Evolutionary conservation across 805 yeast genomes (phyloP), one percentile per base, ranked within the genome.

Genomic region (Cyberlindnera subsufficiens): DNA sequence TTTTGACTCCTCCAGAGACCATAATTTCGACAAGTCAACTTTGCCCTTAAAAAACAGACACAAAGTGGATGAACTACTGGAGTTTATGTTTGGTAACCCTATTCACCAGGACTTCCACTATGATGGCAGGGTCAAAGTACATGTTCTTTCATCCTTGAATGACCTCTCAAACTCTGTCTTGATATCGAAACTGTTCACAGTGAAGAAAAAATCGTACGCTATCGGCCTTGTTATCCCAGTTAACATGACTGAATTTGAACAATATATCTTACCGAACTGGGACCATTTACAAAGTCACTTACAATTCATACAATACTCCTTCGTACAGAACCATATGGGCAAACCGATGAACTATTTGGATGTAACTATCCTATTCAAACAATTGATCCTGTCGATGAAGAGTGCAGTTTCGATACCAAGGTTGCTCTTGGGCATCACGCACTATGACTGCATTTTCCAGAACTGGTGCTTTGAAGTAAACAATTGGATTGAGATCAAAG

Each of bases 401-500:
- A 61, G 63, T 20, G 42, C 59, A 9, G 50, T 58, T 6, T 61
- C 58, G 11, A 55, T 64, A 3, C 73, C 73, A 32, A 53, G 73
- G 38, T 35, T 68, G 10, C 50, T 68, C 14, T 42, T 65, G 5
- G 69, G 67, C 10, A 58, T 69, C 8, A 47, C 55, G 2, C 37
- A 40, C 3, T 40, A 50, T 15, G 47, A 50, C 8, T 49, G 55
- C 9, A 60, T 64, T 37, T 50, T 68, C 10, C 47, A 55, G 11
- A 55, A 60, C n/a, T 68, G 73, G 72, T 65, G 66, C 42, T 59
- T 55, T 44, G 67, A 65, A 33, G 57, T 64, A 3, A 64, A 64
- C 40, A 64, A 60, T 39, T 68, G 74, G 74, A 52, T 68, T 13
- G 72, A 68, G 37, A 56, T 67, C 19, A 68, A 68, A 44, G 74